Evolutionary conservation across 345 rosid genomes (phyloP).

Genomic region (Physaria fendleri): DNA sequence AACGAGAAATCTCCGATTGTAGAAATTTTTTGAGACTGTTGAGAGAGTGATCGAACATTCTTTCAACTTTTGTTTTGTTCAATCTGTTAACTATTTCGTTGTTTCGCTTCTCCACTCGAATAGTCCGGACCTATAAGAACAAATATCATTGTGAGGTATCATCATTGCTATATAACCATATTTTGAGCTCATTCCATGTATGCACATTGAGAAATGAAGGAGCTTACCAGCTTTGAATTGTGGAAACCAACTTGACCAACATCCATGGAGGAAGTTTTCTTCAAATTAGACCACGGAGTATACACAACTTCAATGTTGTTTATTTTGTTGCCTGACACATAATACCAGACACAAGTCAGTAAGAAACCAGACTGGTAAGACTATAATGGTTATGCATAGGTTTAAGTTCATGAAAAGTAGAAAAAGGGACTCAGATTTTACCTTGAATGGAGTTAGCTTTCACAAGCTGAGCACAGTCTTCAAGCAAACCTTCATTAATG

Average conservation of each 20-base stretch:
- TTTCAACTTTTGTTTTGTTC: conserved; percentile 90
- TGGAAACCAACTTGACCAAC: conserved; percentile 99
- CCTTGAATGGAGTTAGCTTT: conserved; percentile 99
- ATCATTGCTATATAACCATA: background rate
- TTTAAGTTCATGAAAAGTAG: too few species aligned
- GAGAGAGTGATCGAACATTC: conserved; percentile 34
- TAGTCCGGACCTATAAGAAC: conserved; percentile 62
- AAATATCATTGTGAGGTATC: conserved; percentile 22
- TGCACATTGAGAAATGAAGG: background rate
- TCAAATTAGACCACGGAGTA: conserved; percentile 93
- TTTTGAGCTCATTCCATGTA: background rate
- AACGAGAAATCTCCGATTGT: conserved; percentile 26
- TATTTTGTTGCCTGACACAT: conserved; percentile 80
- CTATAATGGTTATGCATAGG: conserved; percentile 8
- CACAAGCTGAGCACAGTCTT: conserved; percentile 97
- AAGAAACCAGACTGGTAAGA: conserved; percentile 26
- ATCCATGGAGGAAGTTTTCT: conserved; percentile 96
- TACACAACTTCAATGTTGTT: conserved; percentile 92
- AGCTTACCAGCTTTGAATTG: conserved; percentile 73
- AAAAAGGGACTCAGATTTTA: conserved; percentile 14
- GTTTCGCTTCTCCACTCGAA: conserved; percentile 84
- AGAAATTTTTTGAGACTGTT: too few species aligned
- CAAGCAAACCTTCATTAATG: conserved; percentile 75
- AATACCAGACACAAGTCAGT: conserved; percentile 23
- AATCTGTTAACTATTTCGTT: conserved; percentile 89